Base-by-base conservation (phyloP, 805 yeast species). In the Debaryomyces castellii region DNA sequence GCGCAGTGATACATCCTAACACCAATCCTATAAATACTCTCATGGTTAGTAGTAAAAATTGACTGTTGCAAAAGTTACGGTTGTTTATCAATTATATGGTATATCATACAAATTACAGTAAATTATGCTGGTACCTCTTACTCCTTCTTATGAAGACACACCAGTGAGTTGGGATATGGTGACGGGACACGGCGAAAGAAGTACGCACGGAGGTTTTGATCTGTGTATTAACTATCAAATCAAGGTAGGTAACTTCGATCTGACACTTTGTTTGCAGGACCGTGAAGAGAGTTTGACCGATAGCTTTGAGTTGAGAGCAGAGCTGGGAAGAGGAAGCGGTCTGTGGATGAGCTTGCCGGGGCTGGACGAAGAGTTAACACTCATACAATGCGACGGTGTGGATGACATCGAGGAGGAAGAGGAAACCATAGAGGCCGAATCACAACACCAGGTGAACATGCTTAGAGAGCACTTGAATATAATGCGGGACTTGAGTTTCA, bases 381-480 rank as follows among this genome's bases (percentile, higher is more conserved):
- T 37, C 12, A 37, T 37, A 4, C 21, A 37, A 21, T 18, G 40
- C 16, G 40, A 37, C 22, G 18, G 35, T 17, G 24, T 12, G 11
- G 38, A 35, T 10, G 24, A 35, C 12, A 18, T 20, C 9, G 38
- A 35, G n/a, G 22, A 35, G 16, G n/a, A 35, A 12, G 24, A 35
- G 16, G 10, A 18, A 5, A 6, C 16, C 2, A 23, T n/a, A 24
- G 24, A 35, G 12, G 16, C 6, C 3, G 38, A 35, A 20, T 35
- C 38, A 35, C 24, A 35, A 20, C 16, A n/a, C n/a, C n/a, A 11
- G 11, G 24, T n/a, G 4, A 43, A 22, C 17, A 32, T 35, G 17
- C 33, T 43, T 10, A 43, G 39, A 40, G 44, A 45, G 18, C 27
- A 45, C 23, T 40, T 45, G 20, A 40, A 40, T 22, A 25, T 41